Conservation (phyloP, 2,329 filamentous ascomycete genomes). For the Herpotrichia juniperi region DNA sequence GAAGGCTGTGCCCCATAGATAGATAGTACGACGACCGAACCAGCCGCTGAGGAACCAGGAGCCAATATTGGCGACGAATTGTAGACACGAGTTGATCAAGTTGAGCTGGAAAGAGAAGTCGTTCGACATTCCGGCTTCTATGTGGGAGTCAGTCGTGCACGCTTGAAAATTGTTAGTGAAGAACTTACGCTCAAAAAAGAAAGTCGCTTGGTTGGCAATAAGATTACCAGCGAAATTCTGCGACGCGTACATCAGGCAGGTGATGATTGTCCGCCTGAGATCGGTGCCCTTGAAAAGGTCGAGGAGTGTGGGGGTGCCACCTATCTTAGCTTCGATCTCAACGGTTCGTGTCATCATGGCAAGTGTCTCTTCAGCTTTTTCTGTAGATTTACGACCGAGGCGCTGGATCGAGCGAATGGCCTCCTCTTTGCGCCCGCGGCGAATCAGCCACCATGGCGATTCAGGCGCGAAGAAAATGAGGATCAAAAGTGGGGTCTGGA, state of each 20-base stretch:
- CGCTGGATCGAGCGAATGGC: conserved; percentile 56
- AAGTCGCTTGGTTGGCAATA: conserved; percentile 68
- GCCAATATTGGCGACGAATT: conserved; percentile 67
- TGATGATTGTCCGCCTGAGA: conserved; percentile 60
- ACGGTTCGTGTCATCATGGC: conserved; percentile 66
- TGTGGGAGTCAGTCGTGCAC: conserved; percentile 16
- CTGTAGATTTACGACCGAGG: conserved; percentile 52
- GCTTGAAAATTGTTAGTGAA: conserved; percentile 9
- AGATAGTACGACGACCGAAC: conserved; percentile 68
- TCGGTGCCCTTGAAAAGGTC: conserved; percentile 64
- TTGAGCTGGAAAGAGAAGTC: conserved; percentile 66
- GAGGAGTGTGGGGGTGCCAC: conserved; percentile 54
- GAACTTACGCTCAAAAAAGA: conserved; percentile 62
- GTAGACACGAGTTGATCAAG: conserved; percentile 69
- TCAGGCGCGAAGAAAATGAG: conserved; percentile 58
- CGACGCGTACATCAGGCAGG: conserved; percentile 63
- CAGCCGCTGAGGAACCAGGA: conserved; percentile 72
- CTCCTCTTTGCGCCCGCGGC: conserved; percentile 49
- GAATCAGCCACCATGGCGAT: conserved; percentile 58
- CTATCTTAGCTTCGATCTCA: conserved; percentile 57
- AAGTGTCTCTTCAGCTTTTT: conserved; percentile 53
- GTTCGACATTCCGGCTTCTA: conserved; percentile 65
- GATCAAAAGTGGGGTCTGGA: conserved; percentile 46
- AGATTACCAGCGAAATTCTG: conserved; percentile 69
- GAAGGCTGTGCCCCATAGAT: conserved; percentile 64